Conservation (phyloP, 129 eudicot genomes). For the Centaurea solstitialis region DNA sequence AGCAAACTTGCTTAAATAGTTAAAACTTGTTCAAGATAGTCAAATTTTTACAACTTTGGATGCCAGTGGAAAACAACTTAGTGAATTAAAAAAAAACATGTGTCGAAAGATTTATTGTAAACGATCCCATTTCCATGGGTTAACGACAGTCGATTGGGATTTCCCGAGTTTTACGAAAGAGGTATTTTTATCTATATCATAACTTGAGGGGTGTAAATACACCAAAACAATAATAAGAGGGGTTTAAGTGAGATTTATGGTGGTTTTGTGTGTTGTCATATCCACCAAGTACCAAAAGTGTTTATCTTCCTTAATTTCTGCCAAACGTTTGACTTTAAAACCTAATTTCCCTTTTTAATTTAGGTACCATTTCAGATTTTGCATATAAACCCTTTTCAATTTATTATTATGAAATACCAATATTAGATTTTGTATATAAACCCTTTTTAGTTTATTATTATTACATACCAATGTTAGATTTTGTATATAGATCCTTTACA, state of each 20-base stretch:
- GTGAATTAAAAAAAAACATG: background rate
- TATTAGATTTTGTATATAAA: background rate
- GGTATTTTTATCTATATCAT: background rate
- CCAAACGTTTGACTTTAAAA: constrained; percentile 14
- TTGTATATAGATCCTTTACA: too few relatives aligned
- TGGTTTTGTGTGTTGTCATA: constrained; percentile 1
- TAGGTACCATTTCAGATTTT: background rate
- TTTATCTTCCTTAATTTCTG: constrained; percentile 12
- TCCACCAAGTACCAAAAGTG: constrained; percentile 15
- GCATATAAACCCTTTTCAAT: background rate
- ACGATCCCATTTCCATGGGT: too few relatives aligned
- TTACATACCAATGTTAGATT: background rate
- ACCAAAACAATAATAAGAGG: background rate
- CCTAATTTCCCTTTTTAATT: background rate
- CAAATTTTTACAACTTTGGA: background rate
- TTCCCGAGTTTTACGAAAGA: background rate
- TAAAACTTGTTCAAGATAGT: too few relatives aligned
- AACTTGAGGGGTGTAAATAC: background rate
- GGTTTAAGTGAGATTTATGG: background rate
- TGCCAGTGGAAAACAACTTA: background rate
- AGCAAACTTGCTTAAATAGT: background rate
- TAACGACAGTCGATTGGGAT: background rate
- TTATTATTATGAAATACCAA: too few relatives aligned
- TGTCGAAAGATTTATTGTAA: background rate
- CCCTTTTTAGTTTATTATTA: background rate